Evolutionary conservation across 192 early-diverging fungal species (phyloP), one percentile per base, ranked within the genome.

Genomic region (Funneliformis geosporum): DNA sequence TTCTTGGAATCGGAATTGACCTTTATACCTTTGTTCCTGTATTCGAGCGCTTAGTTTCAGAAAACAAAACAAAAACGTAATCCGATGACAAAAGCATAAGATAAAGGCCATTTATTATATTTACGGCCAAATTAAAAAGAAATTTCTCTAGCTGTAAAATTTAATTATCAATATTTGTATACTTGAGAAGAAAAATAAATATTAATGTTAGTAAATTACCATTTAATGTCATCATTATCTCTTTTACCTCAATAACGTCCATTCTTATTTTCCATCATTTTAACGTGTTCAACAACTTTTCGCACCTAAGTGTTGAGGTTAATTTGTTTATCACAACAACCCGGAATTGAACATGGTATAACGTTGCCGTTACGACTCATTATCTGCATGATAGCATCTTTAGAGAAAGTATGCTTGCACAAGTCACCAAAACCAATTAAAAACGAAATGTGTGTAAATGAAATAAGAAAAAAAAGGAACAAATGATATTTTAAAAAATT

Each of bases 371-470:
- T 39, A n/a, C n/a, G 28, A 61, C 44, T 61, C 5, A 79, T 46
- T 6, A 81, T 14, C 1, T 62, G 40, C 23, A 79, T 16, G 47
- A 84, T 81, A 8, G 80, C 80, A 14, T 71, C 25, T 55, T 76
- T 71, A 21, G 83, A 84, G 38, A 79, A 84, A 10, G 55, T 81
- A 43, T 84, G 83, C 25, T 79, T 79, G 69, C 83, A 84, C 0
- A 40, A 10, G 33, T 79, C 47, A 38, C 83, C 81, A 21, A n/a
- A 25, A 60, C 39, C 25, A 16, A 33, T 40, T 10, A 62, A 60
- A 23, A 43, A 61, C 60, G 39, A 43, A 59, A 6, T 21, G 44
- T 65, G 11, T 72, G 6, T n/a, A n/a, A 55, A 9, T 38, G 38
- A n/a, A 23, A 50, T 4, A 28, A 33, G 39, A 21, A 33, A 18